Evolutionary conservation across 352 stramenopile species (phyloP), one percentile per base, ranked within the genome.

Genomic region (Pythium volutum): DNA sequence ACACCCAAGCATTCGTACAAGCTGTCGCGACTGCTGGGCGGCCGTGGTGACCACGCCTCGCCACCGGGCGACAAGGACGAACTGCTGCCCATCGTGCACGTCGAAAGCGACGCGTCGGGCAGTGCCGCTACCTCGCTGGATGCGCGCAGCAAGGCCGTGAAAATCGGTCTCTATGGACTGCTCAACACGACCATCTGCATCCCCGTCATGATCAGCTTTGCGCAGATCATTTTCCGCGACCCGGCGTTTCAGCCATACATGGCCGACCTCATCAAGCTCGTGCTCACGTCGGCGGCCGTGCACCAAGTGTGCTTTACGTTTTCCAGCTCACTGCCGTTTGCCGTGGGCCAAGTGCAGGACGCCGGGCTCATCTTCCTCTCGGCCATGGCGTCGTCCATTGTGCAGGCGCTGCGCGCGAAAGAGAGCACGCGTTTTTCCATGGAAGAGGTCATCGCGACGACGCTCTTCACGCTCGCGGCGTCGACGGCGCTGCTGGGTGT

Each of bases 291-390:
- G 11, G 84, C 81, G 3, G 83, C 81, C 11, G 71, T 95, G 41
- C 85, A 95, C 62, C 85, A 95, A 69, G 62, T 91, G 50, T 91
- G 81, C 64, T 95, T 95, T 64, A 94, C 85, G 4, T 69, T 84
- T 20, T 90, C 96, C 48, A 98, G 88, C 56, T 93, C 89, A 34
- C 79, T 99, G 51, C 87, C 91, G 8, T 99, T 99, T 73, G 96
- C 97, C 3, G 96, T 99, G 47, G 97, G 97, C 2, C 96, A 98
- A 74, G 97, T 99, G 4, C 97, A 99, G 70, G 96, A 99, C 72
- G 97, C 97, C 3, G 97, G 97, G 0, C 80, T 99, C n/a, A 99
- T 99, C 61, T 99, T 99, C 76, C 80, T 99, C 47, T 97, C 85
- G 20, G 83, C 84, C 45, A 99, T 99, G 82, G 92, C 96, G 12